Evolutionary conservation across 805 yeast species (phyloP).

Genomic region (Lachancea meyersii): DNA sequence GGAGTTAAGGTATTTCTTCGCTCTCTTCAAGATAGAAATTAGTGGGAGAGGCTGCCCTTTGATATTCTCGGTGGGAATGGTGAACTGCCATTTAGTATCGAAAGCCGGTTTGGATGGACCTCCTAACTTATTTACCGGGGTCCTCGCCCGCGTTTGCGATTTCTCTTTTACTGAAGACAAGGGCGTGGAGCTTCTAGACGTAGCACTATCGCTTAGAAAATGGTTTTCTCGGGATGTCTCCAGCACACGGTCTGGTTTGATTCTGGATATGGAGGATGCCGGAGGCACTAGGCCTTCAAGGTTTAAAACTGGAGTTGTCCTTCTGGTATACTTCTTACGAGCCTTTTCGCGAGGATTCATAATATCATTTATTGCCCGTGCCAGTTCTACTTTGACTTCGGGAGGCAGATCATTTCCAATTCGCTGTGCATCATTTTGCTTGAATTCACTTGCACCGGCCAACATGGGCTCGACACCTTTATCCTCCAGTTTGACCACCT

Average conservation of each 20-base stretch:
- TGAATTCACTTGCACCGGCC: not conserved
- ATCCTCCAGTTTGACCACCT: constrained; percentile 6
- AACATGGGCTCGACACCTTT: not conserved
- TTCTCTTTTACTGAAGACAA: not conserved
- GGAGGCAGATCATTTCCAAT: constrained; percentile 4
- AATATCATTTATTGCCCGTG: constrained; percentile 4
- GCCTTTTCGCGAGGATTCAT: constrained; percentile 3
- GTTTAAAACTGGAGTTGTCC: constrained; percentile 22
- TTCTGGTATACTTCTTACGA: constrained; percentile 12
- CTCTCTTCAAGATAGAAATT: constrained; percentile 20
- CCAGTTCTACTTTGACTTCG: constrained; percentile 2
- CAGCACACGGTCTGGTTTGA: not conserved
- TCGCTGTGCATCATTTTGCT: not conserved
- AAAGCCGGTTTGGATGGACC: constrained; percentile 1
- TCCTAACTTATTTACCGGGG: not conserved
- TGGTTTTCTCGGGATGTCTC: not conserved
- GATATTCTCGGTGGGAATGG: constrained; percentile 9
- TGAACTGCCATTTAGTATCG: constrained; percentile 5
- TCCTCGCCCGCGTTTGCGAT: not conserved
- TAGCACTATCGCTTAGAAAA: not conserved
- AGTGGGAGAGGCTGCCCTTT: constrained; percentile 7
- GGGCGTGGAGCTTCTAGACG: not conserved
- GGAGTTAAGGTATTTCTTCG: constrained; percentile 17
- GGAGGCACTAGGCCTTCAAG: constrained; percentile 31
- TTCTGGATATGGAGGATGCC: not conserved